phyloP scores from a whole-genome alignment of 768 basidiomycete genomes.

The Rhodotorula babjevae region DNA sequence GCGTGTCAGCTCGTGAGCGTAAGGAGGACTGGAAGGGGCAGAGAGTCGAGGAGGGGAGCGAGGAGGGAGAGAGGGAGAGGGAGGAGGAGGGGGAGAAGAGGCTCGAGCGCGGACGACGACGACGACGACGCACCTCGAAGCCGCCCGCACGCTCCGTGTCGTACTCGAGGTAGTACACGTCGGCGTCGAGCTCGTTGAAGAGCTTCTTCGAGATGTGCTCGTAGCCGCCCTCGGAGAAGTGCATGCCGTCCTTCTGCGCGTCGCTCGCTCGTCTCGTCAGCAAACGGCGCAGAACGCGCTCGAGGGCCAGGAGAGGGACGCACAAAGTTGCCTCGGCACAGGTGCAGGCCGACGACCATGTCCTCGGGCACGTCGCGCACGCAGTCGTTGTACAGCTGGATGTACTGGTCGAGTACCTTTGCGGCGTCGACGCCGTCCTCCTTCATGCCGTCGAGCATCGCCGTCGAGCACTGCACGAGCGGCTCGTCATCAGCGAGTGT shows the following conservation, averaged over 20 bases:
- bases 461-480: constrained; percentile 54
- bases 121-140: constrained; percentile 39
- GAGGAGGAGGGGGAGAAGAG: not conserved
- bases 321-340: constrained; percentile 41
- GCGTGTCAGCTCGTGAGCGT: too few species aligned
- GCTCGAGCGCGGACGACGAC: too few species aligned
- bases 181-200: constrained; percentile 42
- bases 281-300: too few species aligned
- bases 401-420: constrained; percentile 62
- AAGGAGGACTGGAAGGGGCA: too few species aligned
- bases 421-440: constrained; percentile 60
- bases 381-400: constrained; percentile 56
- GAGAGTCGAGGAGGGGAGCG: constrained; percentile 57
- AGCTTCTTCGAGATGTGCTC: constrained; percentile 45
- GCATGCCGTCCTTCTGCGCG: constrained; percentile 26
- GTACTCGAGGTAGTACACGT: constrained; percentile 44
- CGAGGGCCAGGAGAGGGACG: not conserved
- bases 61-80: constrained; percentile 47
- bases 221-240: constrained; percentile 44
- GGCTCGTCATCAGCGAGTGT: constrained; percentile 46
- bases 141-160: constrained; percentile 44
- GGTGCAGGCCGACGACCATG: constrained; percentile 44
- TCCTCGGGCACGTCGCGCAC: constrained; percentile 39
- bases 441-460: constrained; percentile 58
- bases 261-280: too few species aligned